Conservation (phyloP, 2,329 filamentous ascomycete species). For the Madurella mycetomatis region DNA sequence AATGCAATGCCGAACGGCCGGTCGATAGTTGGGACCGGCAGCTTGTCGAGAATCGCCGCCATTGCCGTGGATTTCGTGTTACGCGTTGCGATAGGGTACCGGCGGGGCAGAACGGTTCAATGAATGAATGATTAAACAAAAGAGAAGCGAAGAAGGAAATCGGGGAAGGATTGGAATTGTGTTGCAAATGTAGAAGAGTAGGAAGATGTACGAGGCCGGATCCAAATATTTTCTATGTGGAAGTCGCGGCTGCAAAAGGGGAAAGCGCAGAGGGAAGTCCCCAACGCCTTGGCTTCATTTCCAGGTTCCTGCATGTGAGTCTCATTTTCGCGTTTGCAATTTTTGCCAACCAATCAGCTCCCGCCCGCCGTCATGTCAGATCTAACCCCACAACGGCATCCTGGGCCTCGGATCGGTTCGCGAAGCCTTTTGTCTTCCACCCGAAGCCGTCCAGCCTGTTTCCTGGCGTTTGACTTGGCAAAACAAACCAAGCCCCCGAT, state of each 20-base stretch:
- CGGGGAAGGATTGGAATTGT: slow-evolving; percentile 8
- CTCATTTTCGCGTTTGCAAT: too few relatives aligned
- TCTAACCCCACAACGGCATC: slow-evolving; percentile 14
- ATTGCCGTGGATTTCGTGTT: slow-evolving; percentile 19
- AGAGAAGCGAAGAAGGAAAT: slow-evolving; percentile 27
- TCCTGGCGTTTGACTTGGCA: too few relatives aligned
- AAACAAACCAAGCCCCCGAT: too few relatives aligned
- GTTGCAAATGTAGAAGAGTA: background rate
- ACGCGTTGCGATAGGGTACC: background rate
- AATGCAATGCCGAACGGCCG: slow-evolving; percentile 85
- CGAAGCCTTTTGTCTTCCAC: too few relatives aligned
- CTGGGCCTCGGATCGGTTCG: slow-evolving; percentile 14
- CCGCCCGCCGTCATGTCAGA: background rate
- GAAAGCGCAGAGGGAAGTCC: slow-evolving; percentile 16
- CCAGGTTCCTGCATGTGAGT: slow-evolving; percentile 28
- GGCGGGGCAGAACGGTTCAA: too few relatives aligned
- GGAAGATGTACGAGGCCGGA: slow-evolving; percentile 4
- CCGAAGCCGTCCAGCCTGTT: too few relatives aligned
- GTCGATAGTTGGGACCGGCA: slow-evolving; percentile 69
- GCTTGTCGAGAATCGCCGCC: slow-evolving; percentile 45
- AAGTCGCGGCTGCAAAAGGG: slow-evolving; percentile 21
- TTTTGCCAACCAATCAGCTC: slow-evolving; percentile 25
- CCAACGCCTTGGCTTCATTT: slow-evolving; percentile 25
- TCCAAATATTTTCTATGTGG: slow-evolving; percentile 25
- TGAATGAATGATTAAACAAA: slow-evolving; percentile 41